Conservation (phyloP, 192 early-diverging fungal genomes). For the Blastocladiella britannica region DNA sequence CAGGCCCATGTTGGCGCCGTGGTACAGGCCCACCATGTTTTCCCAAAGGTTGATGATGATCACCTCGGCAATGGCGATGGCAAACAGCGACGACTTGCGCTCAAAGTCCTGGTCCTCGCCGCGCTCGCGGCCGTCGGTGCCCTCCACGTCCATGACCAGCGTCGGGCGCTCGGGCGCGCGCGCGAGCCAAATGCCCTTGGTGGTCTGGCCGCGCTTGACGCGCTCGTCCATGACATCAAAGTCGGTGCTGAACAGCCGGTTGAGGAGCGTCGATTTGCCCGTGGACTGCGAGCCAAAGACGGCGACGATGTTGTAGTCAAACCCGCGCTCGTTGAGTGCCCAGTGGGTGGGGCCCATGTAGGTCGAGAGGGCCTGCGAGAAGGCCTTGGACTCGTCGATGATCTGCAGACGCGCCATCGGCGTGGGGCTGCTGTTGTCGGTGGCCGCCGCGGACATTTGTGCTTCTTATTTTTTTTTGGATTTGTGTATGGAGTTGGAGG, state of each 20-base stretch:
- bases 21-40: conserved; percentile 89
- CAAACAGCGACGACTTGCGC: conserved; percentile 92
- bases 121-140: conserved; percentile 93
- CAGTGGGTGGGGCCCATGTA: conserved; percentile 67
- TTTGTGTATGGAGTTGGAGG: no score
- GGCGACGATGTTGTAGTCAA: conserved; percentile 89
- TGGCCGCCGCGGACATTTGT: no score
- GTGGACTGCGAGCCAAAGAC: conserved; percentile 99
- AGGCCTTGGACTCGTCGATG: conserved; percentile 58
- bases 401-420: conserved; percentile 42
- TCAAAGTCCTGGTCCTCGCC: conserved; percentile 99
- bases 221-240: conserved; percentile 92
- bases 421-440: no score
- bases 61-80: conserved; percentile 82
- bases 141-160: conserved; percentile 95
- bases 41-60: conserved; percentile 98
- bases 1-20: conserved; percentile 96
- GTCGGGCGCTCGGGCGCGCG: conserved; percentile 59
- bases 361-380: conserved; percentile 36
- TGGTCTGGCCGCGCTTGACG: conserved; percentile 65
- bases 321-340: conserved; percentile 60
- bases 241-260: conserved; percentile 77
- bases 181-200: conserved; percentile 94
- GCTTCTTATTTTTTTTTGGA: no score
- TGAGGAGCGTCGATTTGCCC: conserved; percentile 86